Evolutionary conservation across 2,329 filamentous ascomycete genomes (phyloP), one percentile per base, ranked within the genome.

Genomic region (Shiraia sp.): DNA sequence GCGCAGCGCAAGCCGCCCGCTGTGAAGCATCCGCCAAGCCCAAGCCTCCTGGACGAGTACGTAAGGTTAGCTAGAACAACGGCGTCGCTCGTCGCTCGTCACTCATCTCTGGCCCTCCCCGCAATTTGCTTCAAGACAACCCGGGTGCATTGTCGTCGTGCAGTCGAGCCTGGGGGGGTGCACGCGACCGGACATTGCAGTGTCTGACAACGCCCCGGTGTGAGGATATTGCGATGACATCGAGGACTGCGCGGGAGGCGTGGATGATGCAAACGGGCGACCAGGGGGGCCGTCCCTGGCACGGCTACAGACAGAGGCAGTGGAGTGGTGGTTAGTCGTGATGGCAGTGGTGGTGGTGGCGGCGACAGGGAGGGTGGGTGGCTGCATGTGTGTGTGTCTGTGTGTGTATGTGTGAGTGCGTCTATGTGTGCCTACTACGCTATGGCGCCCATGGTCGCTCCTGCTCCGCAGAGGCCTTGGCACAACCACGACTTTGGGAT

Each of bases 151-250:
- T n/a, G n/a, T n/a, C n/a, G n/a, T n/a, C n/a, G n/a, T n/a, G n/a
- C n/a, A n/a, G n/a, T n/a, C n/a, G n/a, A n/a, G n/a, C 48, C 49
- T 45, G 32, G 17, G 27, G 22, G 28, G 32, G 38, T 48, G 54
- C 54, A 59, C 56, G 48, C 53, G 50, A 55, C 37, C 41, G 47
- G 36, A 40, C 45, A 47, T 39, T 41, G 34, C 47, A 48, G 40
- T 41, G 51, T 49, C 37, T 37, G 46, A 47, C 31, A 45, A 42
- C 34, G 35, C 40, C 22, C 34, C 47, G 50, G 47, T n/a, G 37
- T 44, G 36, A 49, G 49, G 49, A 51, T 51, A 53, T 59, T 57
- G 55, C 53, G 39, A 59, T 59, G 57, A 57, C 53, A 57, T 59
- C 39, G 53, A 57, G 40, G 55, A 46, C 40, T 32, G 42, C 34